Evolutionary conservation across 352 stramenopile genomes (phyloP).

Genomic region (Globisporangium uncinulatum): DNA sequence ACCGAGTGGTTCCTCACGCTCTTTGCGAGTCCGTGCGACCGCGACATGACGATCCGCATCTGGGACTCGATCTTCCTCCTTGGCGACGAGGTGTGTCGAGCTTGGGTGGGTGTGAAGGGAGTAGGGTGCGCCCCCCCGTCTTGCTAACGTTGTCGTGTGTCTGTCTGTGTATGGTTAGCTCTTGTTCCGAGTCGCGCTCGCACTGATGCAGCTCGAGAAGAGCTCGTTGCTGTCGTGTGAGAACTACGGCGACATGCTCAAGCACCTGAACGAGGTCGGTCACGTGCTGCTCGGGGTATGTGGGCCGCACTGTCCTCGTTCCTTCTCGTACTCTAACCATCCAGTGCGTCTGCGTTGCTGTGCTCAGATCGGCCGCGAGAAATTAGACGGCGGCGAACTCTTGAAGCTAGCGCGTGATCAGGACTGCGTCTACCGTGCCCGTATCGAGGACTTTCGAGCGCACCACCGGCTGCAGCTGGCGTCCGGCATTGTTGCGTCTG

Average conservation of each 20-base stretch:
- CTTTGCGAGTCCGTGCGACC: constrained; percentile 75
- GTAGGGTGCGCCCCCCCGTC: neutral
- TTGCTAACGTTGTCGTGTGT: neutral
- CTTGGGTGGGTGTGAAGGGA: neutral
- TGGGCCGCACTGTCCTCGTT: neutral
- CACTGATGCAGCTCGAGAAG: constrained; percentile 68
- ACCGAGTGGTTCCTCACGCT: constrained; percentile 88
- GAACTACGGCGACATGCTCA: constrained; percentile 75
- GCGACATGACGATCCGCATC: constrained; percentile 68
- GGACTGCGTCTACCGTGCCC: constrained; percentile 55
- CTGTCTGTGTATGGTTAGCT: constrained; percentile 25
- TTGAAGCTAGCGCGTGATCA: constrained; percentile 53
- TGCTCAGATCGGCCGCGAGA: constrained; percentile 47
- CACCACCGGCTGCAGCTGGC: constrained; percentile 78
- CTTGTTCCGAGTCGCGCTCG: constrained; percentile 71
- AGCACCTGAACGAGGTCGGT: constrained; percentile 69
- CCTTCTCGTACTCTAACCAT: no score
- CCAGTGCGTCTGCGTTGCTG: neutral
- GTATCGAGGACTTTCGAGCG: constrained; percentile 80
- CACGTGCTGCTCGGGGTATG: neutral
- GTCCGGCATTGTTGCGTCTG: constrained; percentile 71
- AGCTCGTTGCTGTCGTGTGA: constrained; percentile 46
- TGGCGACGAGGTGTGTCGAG: constrained; percentile 55
- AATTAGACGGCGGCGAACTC: constrained; percentile 38
- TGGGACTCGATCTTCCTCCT: constrained; percentile 85